Evolutionary conservation across 345 rosid species (phyloP).

Genomic region (Rhizophora mangle): DNA sequence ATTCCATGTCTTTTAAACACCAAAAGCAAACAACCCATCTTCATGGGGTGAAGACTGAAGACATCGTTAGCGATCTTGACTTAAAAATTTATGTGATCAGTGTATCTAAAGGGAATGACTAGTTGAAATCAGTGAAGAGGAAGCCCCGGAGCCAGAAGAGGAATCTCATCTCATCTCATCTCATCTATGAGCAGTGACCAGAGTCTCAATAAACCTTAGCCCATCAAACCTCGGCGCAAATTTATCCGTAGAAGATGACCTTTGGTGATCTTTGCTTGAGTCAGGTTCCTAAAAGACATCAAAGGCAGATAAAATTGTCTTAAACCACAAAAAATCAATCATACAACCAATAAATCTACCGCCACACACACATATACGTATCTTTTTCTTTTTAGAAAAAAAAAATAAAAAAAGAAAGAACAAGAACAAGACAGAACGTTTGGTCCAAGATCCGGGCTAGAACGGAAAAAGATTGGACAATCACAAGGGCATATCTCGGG

Average conservation of each 20-base stretch:
- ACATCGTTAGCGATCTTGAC: neutral
- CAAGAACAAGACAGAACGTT: too few relatives aligned
- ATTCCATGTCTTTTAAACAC: neutral
- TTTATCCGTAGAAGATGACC: constrained; percentile 17
- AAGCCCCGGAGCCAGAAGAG: neutral
- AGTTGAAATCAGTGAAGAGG: constrained; percentile 6
- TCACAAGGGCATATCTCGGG: too few relatives aligned
- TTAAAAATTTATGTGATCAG: neutral
- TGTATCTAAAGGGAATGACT: neutral
- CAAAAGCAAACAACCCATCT: neutral
- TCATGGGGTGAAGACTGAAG: neutral
- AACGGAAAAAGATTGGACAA: too few relatives aligned
- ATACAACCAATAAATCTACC: neutral
- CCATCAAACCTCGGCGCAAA: constrained; percentile 36
- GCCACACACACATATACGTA: neutral
- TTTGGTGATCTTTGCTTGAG: constrained; percentile 9
- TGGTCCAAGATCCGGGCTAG: too few relatives aligned
- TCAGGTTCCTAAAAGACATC: constrained; percentile 6
- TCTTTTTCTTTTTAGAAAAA: neutral
- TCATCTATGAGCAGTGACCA: constrained; percentile 33
- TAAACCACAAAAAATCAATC: neutral
- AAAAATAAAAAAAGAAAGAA: too few relatives aligned
- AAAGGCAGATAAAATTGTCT: neutral
- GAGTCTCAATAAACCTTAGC: constrained; percentile 32
- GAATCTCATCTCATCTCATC: constrained; percentile 4